Base-by-base conservation (phyloP, 2,329 filamentous ascomycete genomes). In the Calonectria fujianensis region DNA sequence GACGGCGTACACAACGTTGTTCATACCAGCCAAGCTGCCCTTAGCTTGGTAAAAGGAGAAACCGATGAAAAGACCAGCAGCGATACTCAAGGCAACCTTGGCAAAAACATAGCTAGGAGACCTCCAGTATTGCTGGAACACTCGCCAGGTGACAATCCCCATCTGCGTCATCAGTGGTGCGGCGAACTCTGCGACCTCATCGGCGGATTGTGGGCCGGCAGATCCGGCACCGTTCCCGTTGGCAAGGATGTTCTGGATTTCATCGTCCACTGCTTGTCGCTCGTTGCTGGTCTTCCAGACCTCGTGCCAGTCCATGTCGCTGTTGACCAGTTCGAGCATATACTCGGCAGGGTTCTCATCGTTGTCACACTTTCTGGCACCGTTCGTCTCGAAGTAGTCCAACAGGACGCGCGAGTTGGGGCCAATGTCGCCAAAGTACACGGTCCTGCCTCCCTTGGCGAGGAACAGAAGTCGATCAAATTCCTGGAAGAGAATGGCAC, bases 1-100 rank as follows among this genome's bases (percentile, higher is more conserved):
- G 54, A 95, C 91, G 59, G 89, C 89, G 83, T 96, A 96, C 82
- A 96, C 88, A 66, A 94, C 90, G 81, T 94, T 94, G 81, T 95
- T 93, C 78, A 96, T 90, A 27, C 94, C 78, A 93, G 91, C 61
- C 90, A 87, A 0, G 90, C 90, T 78, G 89, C 88, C 51, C 90
- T 86, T 27, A 90, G 88, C 59, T 37, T 91, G 88, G 84, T 89
- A 92, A 80, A 94, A 93, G 1, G 91, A 92, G 81, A 94, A 93
- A 3, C 93, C 93, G 74, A 94, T 92, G 83, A 93, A 94, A 4
- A 94, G 86, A 29, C 61, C 54, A 10, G 61, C 70, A 24, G 70
- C 70, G 41, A 73, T 32, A 41, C 70, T 57, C 70, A 73, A 29
- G 29, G 64, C 64, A 39, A 73, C 35, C 54, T 73, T 73, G 66